A percentile compares a stretch with the other conserved stretches of the same genome.
Conservation (phyloP, 768 basidiomycete species). For the Psilocybe azurescens region DNA sequence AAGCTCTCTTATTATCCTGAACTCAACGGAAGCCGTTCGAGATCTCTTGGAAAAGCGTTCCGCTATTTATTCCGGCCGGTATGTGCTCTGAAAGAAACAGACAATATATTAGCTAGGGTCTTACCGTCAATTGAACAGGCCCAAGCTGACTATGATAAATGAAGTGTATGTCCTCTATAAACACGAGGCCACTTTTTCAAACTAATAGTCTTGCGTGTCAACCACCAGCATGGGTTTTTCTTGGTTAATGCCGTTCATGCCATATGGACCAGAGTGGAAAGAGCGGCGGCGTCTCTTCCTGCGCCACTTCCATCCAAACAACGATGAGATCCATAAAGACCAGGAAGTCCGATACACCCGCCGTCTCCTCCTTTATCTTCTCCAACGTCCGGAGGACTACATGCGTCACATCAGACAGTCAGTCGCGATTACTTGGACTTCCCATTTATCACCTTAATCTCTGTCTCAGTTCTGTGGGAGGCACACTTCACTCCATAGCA, state of each 20-base stretch:
- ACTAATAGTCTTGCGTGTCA: neutral
- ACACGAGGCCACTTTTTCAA: too few relatives aligned
- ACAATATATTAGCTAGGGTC: too few relatives aligned
- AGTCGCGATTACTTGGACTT: slow-evolving; percentile 16
- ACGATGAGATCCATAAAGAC: slow-evolving; percentile 26
- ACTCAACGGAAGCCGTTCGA: slow-evolving; percentile 22
- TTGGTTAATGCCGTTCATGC: slow-evolving; percentile 42
- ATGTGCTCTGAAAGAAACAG: neutral
- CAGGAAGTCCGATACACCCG: slow-evolving; percentile 31
- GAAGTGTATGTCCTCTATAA: slow-evolving; percentile 19
- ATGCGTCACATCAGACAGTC: slow-evolving; percentile 40
- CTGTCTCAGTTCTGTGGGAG: slow-evolving; percentile 39
- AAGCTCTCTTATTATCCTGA: slow-evolving; percentile 25
- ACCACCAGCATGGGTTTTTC: slow-evolving; percentile 41
- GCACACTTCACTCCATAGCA: slow-evolving; percentile 41
- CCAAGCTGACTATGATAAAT: slow-evolving; percentile 21
- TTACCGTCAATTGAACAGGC: slow-evolving; percentile 8
- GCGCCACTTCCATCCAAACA: slow-evolving; percentile 40
- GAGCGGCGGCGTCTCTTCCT: slow-evolving; percentile 43
- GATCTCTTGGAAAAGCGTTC: slow-evolving; percentile 30
- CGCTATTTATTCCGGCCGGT: slow-evolving; percentile 26
- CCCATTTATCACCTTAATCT: neutral
- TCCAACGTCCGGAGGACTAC: slow-evolving; percentile 41
- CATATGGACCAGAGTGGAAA: slow-evolving; percentile 43
- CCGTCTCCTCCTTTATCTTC: slow-evolving; percentile 32